Conservation (phyloP, 169 alveolate genomes). For the Cryptosporidium andersoni region DNA sequence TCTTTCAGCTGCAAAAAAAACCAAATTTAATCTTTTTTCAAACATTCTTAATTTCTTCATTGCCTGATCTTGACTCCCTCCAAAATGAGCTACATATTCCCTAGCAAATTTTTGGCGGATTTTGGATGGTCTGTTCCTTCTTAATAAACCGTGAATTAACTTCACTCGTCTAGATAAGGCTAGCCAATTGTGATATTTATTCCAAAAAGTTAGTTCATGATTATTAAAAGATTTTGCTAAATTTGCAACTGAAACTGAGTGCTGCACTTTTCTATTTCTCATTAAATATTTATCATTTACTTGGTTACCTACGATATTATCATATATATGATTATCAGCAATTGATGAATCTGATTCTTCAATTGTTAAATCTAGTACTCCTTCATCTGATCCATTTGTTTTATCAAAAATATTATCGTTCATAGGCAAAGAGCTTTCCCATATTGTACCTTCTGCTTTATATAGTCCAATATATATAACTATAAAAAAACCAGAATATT, state of each 20-base stretch:
- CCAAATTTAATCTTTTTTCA: constrained; percentile 33
- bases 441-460: too few relatives aligned
- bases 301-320: too few relatives aligned
- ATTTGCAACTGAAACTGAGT: constrained; percentile 7
- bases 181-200: constrained; percentile 19
- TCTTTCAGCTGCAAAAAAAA: constrained; percentile 43
- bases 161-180: constrained; percentile 5
- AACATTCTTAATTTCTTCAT: constrained; percentile 34
- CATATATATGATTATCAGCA: too few relatives aligned
- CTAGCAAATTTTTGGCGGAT: constrained; percentile 41
- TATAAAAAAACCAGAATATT: too few relatives aligned
- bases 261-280: constrained; percentile 6
- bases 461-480: too few relatives aligned
- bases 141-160: constrained; percentile 4
- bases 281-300: background rate
- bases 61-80: constrained; percentile 40
- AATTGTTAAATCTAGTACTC: too few relatives aligned
- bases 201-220: constrained; percentile 5
- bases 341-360: too few relatives aligned
- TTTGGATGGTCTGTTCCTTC: constrained; percentile 32
- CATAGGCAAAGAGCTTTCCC: too few relatives aligned
- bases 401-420: too few relatives aligned
- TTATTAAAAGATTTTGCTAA: background rate
- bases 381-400: too few relatives aligned
- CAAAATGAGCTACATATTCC: constrained; percentile 14